A percentile compares a stretch with the other conserved stretches of the same genome.
Evolutionary conservation across 257 asterid genomes (phyloP).

Genomic region (Voacanga thouarsii): DNA sequence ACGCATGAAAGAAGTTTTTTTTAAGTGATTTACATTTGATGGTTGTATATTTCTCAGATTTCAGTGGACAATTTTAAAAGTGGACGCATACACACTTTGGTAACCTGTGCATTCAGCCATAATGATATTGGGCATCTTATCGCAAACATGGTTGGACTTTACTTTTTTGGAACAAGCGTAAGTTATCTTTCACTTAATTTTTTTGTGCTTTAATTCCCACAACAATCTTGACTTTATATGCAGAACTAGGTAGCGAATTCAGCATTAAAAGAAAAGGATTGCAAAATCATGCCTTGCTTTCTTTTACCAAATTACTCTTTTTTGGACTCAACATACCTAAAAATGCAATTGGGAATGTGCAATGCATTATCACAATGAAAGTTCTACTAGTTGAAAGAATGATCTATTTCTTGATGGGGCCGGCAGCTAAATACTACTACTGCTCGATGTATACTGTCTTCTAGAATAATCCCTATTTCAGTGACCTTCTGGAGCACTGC

Average conservation of each 20-base stretch:
- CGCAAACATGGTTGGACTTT: constrained; percentile 78
- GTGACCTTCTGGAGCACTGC: background rate
- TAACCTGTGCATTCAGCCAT: constrained; percentile 91
- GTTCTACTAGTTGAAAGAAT: too few species aligned
- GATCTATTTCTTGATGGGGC: too few species aligned
- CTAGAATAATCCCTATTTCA: background rate
- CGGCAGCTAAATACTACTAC: background rate
- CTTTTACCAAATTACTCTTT: background rate
- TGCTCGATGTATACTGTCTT: background rate
- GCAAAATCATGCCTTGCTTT: background rate
- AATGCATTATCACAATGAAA: too few species aligned
- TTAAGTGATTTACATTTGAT: background rate
- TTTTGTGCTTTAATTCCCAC: background rate
- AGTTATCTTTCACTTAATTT: constrained; percentile 29
- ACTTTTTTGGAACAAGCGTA: constrained; percentile 81
- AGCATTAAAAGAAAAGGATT: too few species aligned
- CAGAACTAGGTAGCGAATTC: background rate
- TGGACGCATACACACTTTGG: constrained; percentile 76
- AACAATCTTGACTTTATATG: background rate
- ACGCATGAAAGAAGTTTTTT: background rate
- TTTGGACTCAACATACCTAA: too few species aligned
- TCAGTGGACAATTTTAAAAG: constrained; percentile 73
- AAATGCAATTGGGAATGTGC: too few species aligned
- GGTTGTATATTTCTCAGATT: constrained; percentile 48
- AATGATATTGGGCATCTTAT: constrained; percentile 49